Percentiles rank a stretch among this genome's conserved stretches.
Evolutionary conservation across 2,329 filamentous ascomycete species (phyloP).

Genomic region (Paecilomyces sp.): DNA sequence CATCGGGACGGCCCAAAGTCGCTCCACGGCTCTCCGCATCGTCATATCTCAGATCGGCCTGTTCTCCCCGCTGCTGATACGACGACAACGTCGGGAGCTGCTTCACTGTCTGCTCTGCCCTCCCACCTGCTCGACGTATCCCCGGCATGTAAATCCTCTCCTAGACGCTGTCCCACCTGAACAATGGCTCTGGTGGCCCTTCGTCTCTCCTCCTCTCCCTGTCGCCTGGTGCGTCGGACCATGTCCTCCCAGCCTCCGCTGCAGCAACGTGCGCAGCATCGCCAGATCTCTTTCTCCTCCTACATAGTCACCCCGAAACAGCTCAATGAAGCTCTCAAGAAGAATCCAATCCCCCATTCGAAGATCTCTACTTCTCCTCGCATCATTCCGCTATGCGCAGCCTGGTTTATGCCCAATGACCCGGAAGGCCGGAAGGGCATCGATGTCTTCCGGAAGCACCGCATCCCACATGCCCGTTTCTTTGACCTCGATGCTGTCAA

Average conservation of each 20-base stretch:
- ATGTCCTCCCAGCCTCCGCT: conserved; percentile 19
- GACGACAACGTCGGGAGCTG: neutral
- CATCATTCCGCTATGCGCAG: conserved; percentile 81
- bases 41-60: conserved; percentile 3
- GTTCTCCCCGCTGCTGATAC: neutral
- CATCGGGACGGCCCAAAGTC: neutral
- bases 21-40: conserved; percentile 11
- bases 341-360: conserved; percentile 61
- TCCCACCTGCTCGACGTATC: neutral
- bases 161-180: conserved; percentile 1
- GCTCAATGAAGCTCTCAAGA: conserved; percentile 71
- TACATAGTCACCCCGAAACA: conserved; percentile 84
- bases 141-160: conserved; percentile 1
- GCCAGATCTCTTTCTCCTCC: conserved; percentile 56
- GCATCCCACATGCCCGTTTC: conserved; percentile 86
- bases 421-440: conserved; percentile 65
- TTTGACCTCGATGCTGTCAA: conserved; percentile 93
- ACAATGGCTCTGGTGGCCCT: conserved; percentile 30
- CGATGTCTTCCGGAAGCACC: conserved; percentile 70
- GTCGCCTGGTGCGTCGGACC: conserved; percentile 17
- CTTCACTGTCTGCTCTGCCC: neutral
- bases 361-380: conserved; percentile 74
- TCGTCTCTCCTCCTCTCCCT: conserved; percentile 17
- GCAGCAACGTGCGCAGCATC: conserved; percentile 31
- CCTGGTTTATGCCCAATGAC: conserved; percentile 96